A percentile compares a stretch with the other conserved stretches of the same genome.
Evolutionary conservation across 495 filamentous ascomycete genomes (phyloP).

Genomic region (Oleoguttula mirabilis): DNA sequence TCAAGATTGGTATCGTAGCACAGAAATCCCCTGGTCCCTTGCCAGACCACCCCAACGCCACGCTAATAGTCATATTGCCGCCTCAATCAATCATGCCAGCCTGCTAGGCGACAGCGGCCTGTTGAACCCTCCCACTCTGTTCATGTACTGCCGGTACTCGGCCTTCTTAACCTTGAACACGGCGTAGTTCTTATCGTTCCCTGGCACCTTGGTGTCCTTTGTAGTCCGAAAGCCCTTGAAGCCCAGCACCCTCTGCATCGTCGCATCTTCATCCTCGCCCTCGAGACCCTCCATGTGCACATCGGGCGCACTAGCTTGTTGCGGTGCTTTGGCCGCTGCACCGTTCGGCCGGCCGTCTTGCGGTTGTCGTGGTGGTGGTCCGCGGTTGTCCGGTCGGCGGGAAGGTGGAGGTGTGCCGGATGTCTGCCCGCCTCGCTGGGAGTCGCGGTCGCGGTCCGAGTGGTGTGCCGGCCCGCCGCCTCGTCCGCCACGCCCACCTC

Average conservation of each 20-base stretch:
- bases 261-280: constrained; percentile 54
- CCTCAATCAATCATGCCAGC: too few relatives aligned
- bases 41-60: too few relatives aligned
- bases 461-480: constrained; percentile 9
- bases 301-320: constrained; percentile 17
- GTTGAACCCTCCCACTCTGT: constrained; percentile 92
- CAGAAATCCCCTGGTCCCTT: too few relatives aligned
- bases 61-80: too few relatives aligned
- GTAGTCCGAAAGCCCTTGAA: constrained; percentile 77
- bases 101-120: constrained; percentile 46
- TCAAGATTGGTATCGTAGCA: too few relatives aligned
- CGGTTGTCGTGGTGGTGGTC: constrained; percentile 35
- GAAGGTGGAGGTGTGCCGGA: background rate
- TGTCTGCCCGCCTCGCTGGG: constrained; percentile 18
- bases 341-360: constrained; percentile 20
- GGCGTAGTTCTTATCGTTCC: constrained; percentile 68
- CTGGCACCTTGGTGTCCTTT: constrained; percentile 79
- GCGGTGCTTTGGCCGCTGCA: background rate
- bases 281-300: constrained; percentile 34
- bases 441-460: constrained; percentile 28
- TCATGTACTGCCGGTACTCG: constrained; percentile 98
- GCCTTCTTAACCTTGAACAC: constrained; percentile 91
- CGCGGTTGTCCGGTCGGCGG: background rate
- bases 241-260: constrained; percentile 78
- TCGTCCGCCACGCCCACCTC: background rate